These are phyloP conservation scores for Histomonas meleagridis DNA, from an alignment of 208 protist genomes.

Conservation along the genomic window DNA sequence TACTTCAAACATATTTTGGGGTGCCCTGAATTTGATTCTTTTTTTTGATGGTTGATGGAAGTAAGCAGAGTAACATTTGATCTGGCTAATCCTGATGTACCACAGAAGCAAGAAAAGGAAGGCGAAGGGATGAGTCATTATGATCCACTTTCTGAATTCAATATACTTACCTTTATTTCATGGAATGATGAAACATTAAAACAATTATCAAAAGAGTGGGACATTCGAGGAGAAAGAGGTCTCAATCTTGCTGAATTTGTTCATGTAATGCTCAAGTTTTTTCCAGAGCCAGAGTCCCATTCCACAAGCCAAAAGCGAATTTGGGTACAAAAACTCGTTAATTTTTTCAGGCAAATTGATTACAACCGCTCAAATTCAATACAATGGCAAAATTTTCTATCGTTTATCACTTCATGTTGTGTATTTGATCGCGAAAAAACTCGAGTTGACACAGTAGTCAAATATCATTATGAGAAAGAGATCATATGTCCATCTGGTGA, in stretches of 20 bases:
- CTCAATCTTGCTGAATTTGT: neutral
- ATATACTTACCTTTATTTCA: neutral
- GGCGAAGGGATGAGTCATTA: neutral
- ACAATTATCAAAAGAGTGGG: neutral
- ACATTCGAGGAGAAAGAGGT: neutral
- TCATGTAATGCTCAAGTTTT: slow-evolving; percentile 3
- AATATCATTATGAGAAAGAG: slow-evolving; percentile 34
- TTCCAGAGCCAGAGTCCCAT: neutral
- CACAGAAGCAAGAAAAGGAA: neutral
- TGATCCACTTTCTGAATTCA: slow-evolving; percentile 29
- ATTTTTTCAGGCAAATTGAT: slow-evolving; percentile 32
- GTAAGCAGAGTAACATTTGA: too few species aligned
- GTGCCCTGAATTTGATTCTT: too few species aligned
- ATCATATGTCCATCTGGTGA: neutral
- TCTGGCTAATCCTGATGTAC: too few species aligned
- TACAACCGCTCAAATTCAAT: neutral
- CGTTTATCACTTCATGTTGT: slow-evolving; percentile 26
- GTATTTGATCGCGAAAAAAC: slow-evolving; percentile 30
- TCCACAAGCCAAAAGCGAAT: neutral
- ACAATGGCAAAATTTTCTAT: neutral
- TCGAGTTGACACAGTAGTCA: slow-evolving; percentile 13
- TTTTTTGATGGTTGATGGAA: too few species aligned
- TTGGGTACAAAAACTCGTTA: slow-evolving; percentile 23
- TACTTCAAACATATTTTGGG: too few species aligned
- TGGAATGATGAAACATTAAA: slow-evolving; percentile 1